phyloP scores from a whole-genome alignment of 1,284 basidiomycete genomes.

The Hymenochaete sp. region DNA sequence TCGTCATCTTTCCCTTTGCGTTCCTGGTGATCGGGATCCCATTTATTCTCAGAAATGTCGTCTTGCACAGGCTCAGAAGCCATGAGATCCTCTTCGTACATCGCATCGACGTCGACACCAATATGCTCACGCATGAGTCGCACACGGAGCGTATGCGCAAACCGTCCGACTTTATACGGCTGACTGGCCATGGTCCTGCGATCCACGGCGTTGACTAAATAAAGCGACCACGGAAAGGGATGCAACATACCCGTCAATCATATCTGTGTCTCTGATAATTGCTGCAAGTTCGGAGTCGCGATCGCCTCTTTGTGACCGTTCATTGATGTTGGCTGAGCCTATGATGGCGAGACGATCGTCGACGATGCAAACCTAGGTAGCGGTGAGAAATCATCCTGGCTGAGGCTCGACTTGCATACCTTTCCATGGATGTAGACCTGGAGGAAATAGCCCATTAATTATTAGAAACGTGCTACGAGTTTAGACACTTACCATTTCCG shows the following conservation, averaged over 20 bases:
- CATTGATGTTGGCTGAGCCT: constrained; percentile 99
- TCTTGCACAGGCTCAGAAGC: constrained; percentile 44
- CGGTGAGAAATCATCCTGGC: constrained; percentile 6
- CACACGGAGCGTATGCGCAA: constrained; percentile 89
- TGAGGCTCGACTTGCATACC: constrained; percentile 23
- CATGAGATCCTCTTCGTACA: constrained; percentile 73
- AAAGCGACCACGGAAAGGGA: not conserved
- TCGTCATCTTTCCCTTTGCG: constrained; percentile 35
- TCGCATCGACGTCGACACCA: constrained; percentile 88
- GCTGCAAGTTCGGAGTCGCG: constrained; percentile 93
- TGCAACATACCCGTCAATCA: constrained; percentile 73
- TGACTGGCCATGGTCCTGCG: constrained; percentile 88
- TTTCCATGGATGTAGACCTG: constrained; percentile 85
- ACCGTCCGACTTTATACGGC: constrained; percentile 93
- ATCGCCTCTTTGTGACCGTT: constrained; percentile 91
- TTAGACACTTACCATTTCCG: constrained; percentile 62
- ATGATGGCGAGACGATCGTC: constrained; percentile 97
- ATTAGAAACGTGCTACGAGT: not conserved
- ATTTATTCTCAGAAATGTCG: constrained; percentile 50
- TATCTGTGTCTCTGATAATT: constrained; percentile 92
- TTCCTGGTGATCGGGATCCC: constrained; percentile 81
- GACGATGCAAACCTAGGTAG: constrained; percentile 87
- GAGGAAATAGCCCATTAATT: constrained; percentile 2
- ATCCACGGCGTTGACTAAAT: constrained; percentile 12
- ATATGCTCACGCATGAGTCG: constrained; percentile 96